Percentiles rank a stretch among this genome's conserved stretches.
Conservation (phyloP, 306 rosid species). For the Inga laurina region DNA sequence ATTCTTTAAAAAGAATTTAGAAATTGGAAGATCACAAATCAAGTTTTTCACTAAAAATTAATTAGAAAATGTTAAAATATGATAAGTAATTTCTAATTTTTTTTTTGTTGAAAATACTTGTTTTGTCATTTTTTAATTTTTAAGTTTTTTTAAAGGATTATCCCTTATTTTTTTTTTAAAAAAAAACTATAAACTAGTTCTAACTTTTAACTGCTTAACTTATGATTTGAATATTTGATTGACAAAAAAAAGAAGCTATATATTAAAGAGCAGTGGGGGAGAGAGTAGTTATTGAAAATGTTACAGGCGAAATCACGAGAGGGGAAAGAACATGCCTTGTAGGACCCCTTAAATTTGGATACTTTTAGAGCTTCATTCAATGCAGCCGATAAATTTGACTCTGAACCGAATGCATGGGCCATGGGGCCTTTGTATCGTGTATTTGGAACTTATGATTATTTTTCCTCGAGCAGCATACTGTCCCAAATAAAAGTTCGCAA, state of each 20-base stretch:
- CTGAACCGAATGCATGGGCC: neutral
- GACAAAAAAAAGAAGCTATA: no score
- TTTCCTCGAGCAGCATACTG: neutral
- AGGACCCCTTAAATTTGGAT: neutral
- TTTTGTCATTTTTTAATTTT: no score
- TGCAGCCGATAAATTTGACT: conserved; percentile 15
- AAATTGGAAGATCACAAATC: no score
- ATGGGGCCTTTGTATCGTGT: neutral
- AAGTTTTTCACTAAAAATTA: no score
- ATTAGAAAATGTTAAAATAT: no score
- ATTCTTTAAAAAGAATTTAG: no score
- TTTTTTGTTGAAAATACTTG: no score
- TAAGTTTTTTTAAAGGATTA: no score
- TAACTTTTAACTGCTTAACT: neutral
- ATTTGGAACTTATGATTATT: no score
- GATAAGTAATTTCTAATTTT: no score
- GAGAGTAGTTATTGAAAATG: neutral
- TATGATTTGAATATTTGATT: neutral
- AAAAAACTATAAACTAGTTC: no score
- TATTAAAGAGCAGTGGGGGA: neutral
- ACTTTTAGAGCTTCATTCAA: neutral
- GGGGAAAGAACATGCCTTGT: neutral
- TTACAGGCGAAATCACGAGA: neutral
- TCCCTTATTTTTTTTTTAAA: no score
- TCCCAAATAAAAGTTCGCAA: neutral